Evolutionary conservation across 2,329 filamentous ascomycete genomes (phyloP).

Genomic region (Phialophora macrospora): DNA sequence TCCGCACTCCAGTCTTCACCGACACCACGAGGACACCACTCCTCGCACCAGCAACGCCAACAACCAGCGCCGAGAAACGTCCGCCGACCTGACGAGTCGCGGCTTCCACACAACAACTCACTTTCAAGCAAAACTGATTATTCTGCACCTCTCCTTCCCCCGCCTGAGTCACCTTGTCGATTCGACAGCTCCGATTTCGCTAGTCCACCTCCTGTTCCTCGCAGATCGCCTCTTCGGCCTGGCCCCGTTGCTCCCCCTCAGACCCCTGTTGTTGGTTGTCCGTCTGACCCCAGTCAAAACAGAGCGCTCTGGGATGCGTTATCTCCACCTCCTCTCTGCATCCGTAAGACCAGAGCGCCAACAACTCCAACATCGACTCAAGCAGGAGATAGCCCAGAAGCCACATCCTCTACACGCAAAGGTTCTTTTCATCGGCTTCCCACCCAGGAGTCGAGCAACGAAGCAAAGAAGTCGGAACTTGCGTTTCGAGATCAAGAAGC

Average conservation of each 20-base stretch:
- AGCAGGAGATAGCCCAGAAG: not conserved
- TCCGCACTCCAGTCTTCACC: not conserved
- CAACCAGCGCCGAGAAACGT: conserved; percentile 17
- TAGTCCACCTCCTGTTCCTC: conserved; percentile 20
- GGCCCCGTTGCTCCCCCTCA: not conserved
- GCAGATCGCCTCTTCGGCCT: conserved; percentile 24
- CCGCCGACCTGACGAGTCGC: conserved; percentile 24
- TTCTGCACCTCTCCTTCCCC: conserved; percentile 14
- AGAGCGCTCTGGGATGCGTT: conserved; percentile 27
- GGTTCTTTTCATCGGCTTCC: not conserved
- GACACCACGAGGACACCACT: not conserved
- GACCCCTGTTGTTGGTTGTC: not conserved
- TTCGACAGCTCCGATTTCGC: not conserved
- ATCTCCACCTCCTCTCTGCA: conserved; percentile 26
- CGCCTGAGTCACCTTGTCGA: conserved; percentile 21
- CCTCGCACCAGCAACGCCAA: conserved; percentile 4
- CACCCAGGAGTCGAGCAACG: conserved; percentile 1
- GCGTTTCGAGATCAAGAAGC: conserved; percentile 8
- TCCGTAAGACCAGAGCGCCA: conserved; percentile 22
- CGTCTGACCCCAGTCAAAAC: conserved; percentile 14
- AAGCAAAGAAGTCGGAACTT: not conserved
- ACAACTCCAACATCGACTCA: conserved; percentile 4
- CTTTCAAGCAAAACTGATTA: not conserved
- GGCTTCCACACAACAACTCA: conserved; percentile 21
- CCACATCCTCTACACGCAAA: not conserved